Evolutionary conservation across 108 stramenopile species (phyloP).

Genomic region (Parmales sp.): DNA sequence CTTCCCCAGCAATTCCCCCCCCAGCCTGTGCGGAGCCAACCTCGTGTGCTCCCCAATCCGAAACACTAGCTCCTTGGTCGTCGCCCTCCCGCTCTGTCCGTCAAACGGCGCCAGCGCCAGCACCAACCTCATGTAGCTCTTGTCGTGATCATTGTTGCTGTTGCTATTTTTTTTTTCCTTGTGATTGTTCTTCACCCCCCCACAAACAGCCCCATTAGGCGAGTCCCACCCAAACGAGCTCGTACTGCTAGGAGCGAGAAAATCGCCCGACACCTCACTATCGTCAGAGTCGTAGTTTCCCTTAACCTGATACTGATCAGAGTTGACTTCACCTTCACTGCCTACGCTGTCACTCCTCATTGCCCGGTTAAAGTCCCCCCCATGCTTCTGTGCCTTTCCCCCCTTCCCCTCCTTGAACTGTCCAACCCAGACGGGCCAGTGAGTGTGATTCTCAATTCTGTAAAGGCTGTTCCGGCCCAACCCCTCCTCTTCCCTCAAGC

Average conservation of each 20-base stretch:
- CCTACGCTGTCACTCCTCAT: neutral
- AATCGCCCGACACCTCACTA: too few relatives aligned
- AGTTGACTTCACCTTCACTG: neutral
- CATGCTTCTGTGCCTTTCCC: neutral
- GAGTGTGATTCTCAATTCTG: neutral
- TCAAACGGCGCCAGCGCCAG: neutral
- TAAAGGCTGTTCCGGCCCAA: neutral
- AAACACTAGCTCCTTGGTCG: neutral
- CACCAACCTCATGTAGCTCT: too few relatives aligned
- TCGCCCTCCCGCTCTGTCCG: neutral
- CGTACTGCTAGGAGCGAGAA: too few relatives aligned
- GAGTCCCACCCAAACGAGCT: too few relatives aligned
- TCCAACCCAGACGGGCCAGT: neutral
- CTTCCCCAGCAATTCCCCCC: neutral
- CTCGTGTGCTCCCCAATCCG: neutral
- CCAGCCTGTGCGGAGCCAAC: neutral
- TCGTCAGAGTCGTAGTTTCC: too few relatives aligned
- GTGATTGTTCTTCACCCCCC: too few relatives aligned
- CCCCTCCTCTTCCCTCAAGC: neutral
- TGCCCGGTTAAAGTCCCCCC: neutral
- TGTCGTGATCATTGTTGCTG: too few relatives aligned
- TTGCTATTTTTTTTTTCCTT: too few relatives aligned
- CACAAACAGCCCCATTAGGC: too few relatives aligned
- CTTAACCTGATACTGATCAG: too few relatives aligned
- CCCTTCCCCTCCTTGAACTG: neutral